Evolutionary conservation across 225 moss, liverwort and hornwort genomes (phyloP).

Genomic region (Physcomitrium patens): DNA sequence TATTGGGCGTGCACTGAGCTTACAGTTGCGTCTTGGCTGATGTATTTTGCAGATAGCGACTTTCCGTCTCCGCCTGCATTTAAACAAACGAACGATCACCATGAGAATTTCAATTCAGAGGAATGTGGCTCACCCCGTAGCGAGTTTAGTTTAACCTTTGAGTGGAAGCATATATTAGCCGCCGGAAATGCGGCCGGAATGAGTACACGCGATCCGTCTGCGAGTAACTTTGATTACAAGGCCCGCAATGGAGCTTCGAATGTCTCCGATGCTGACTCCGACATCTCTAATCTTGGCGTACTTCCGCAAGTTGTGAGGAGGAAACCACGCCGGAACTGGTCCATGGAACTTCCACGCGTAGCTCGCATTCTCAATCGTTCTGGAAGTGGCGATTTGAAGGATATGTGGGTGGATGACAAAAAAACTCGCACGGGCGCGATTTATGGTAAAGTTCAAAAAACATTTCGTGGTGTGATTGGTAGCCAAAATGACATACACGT

Average conservation of each 20-base stretch:
- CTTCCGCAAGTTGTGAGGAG: conserved; percentile 29
- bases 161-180: conserved; percentile 51
- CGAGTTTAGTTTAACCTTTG: conserved; percentile 51
- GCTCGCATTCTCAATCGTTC: conserved; percentile 15
- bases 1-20: not conserved
- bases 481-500: too few relatives aligned
- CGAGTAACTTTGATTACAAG: conserved; percentile 31
- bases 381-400: conserved; percentile 19
- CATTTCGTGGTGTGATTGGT: not conserved
- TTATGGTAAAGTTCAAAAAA: conserved; percentile 23
- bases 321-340: conserved; percentile 29
- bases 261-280: conserved; percentile 12
- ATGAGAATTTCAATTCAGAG: conserved; percentile 4
- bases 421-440: conserved; percentile 18
- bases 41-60: conserved; percentile 16
- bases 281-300: conserved; percentile 11
- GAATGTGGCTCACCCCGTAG: conserved; percentile 43
- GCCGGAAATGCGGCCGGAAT: conserved; percentile 49
- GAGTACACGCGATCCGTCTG: conserved; percentile 44
- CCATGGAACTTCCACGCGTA: conserved; percentile 41
- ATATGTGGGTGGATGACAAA: conserved; percentile 10
- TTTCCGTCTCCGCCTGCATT: conserved; percentile 27
- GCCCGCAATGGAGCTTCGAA: conserved; percentile 6
- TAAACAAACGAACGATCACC: conserved; percentile 23
- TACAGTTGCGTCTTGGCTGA: not conserved